Evolutionary conservation across 306 rosid genomes (phyloP).

Genomic region (Glycyrrhiza uralensis): DNA sequence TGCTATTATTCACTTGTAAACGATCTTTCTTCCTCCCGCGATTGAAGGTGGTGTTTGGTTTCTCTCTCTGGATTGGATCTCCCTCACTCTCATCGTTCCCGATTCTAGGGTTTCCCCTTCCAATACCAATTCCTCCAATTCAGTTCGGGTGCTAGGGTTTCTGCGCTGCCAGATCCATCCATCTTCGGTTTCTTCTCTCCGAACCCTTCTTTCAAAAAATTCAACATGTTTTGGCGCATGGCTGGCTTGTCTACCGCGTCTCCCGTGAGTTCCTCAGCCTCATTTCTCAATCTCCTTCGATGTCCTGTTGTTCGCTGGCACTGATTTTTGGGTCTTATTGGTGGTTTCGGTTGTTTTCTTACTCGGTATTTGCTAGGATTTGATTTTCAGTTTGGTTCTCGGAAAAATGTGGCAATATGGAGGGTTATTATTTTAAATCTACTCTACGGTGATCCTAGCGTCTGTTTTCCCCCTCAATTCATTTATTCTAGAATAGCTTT

Average conservation of each 20-base stretch:
- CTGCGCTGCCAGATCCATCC: constrained; percentile 84
- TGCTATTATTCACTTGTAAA: constrained; percentile 28
- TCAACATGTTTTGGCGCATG: constrained; percentile 99
- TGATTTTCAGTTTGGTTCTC: constrained; percentile 18
- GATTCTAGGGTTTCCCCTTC: constrained; percentile 54
- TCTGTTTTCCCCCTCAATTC: background rate
- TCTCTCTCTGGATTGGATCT: constrained; percentile 54
- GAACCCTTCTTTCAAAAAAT: constrained; percentile 28
- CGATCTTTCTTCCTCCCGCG: constrained; percentile 50
- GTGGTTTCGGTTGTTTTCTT: constrained; percentile 10
- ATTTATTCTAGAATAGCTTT: background rate
- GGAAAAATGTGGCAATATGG: constrained; percentile 28
- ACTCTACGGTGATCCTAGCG: background rate
- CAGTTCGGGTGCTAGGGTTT: constrained; percentile 63
- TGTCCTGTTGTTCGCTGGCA: background rate
- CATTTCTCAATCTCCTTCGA: background rate
- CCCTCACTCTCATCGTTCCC: constrained; percentile 28
- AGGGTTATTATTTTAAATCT: constrained; percentile 3
- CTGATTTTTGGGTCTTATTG: background rate
- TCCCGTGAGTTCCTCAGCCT: constrained; percentile 66
- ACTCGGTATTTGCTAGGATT: background rate
- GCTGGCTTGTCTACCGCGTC: constrained; percentile 95
- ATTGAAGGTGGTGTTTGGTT: constrained; percentile 48
- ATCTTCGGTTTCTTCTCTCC: constrained; percentile 27
- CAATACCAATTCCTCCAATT: constrained; percentile 24